Evolutionary conservation across 306 rosid genomes (phyloP).

Genomic region (Lablab purpureus): DNA sequence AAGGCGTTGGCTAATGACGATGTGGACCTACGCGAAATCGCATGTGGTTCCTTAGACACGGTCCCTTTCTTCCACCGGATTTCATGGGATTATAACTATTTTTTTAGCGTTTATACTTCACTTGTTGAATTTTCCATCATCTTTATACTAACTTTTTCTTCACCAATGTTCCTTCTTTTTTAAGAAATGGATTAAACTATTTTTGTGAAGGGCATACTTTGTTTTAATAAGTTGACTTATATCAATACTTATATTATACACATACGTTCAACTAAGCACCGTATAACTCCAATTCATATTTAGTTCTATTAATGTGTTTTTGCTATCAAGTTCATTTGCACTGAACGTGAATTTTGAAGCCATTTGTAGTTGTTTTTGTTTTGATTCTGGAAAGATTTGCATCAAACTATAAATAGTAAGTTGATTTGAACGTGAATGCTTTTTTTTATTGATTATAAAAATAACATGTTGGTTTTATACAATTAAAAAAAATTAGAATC

Average conservation of each 20-base stretch:
- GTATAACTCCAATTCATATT: neutral
- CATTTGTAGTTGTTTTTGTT: neutral
- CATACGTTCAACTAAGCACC: neutral
- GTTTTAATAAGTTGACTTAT: neutral
- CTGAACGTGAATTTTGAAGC: neutral
- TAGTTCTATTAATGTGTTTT: neutral
- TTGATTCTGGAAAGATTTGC: neutral
- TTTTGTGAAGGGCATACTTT: neutral
- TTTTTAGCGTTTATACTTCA: neutral
- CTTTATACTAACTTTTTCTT: neutral
- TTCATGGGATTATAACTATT: constrained; percentile 4
- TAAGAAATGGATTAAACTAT: neutral
- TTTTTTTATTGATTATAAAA: neutral
- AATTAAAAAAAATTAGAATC: neutral
- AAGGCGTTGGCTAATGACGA: constrained; percentile 20
- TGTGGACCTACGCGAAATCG: constrained; percentile 8
- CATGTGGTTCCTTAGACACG: constrained; percentile 31
- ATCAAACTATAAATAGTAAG: no score
- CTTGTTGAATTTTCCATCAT: neutral
- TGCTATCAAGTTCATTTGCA: neutral
- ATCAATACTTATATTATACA: neutral
- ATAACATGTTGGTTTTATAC: neutral
- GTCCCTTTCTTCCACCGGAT: constrained; percentile 41
- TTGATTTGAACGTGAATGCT: neutral
- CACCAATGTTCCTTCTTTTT: neutral